phyloP scores from a whole-genome alignment of 2,329 filamentous ascomycete species.

The Penicillium sp. region DNA sequence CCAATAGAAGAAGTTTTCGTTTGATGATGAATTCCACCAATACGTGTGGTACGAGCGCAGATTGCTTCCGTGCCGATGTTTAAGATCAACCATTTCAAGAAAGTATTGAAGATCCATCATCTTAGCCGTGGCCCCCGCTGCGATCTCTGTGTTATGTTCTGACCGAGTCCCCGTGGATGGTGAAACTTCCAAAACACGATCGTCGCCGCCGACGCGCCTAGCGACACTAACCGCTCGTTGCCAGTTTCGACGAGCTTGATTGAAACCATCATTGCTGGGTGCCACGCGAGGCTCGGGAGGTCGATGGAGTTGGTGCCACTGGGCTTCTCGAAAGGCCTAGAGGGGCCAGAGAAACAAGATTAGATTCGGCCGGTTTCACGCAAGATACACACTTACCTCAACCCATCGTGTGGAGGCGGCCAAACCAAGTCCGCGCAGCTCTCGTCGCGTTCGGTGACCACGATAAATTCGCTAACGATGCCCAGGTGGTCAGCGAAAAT shows the following conservation, averaged over 20 bases:
- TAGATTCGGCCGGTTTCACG: background rate
- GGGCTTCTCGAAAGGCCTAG: slow-evolving; percentile 56
- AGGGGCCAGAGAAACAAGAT: background rate
- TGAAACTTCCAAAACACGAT: slow-evolving; percentile 5
- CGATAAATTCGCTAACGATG: slow-evolving; percentile 67
- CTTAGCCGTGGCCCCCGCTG: slow-evolving; percentile 65
- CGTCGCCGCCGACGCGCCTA: slow-evolving; percentile 66
- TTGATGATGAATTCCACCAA: slow-evolving; percentile 75
- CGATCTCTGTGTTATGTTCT: slow-evolving; percentile 47
- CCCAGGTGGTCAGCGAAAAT: background rate
- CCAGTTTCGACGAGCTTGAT: slow-evolving; percentile 68
- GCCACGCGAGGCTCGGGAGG: slow-evolving; percentile 33
- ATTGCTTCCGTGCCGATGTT: slow-evolving; percentile 85
- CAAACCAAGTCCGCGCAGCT: slow-evolving; percentile 67
- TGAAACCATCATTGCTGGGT: slow-evolving; percentile 22
- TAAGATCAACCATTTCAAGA: slow-evolving; percentile 78
- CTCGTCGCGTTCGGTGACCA: slow-evolving; percentile 70
- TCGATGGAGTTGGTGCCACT: slow-evolving; percentile 51
- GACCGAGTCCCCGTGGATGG: slow-evolving; percentile 37
- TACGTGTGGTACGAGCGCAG: slow-evolving; percentile 76
- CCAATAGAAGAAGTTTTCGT: slow-evolving; percentile 94
- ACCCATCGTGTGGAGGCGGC: slow-evolving; percentile 71
- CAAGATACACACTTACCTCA: slow-evolving; percentile 50
- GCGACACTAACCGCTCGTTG: slow-evolving; percentile 70
- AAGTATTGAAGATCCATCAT: slow-evolving; percentile 87